These are phyloP conservation scores for Arabis alpina DNA, from an alignment of 345 rosid genomes.

Conservation along the genomic window DNA sequence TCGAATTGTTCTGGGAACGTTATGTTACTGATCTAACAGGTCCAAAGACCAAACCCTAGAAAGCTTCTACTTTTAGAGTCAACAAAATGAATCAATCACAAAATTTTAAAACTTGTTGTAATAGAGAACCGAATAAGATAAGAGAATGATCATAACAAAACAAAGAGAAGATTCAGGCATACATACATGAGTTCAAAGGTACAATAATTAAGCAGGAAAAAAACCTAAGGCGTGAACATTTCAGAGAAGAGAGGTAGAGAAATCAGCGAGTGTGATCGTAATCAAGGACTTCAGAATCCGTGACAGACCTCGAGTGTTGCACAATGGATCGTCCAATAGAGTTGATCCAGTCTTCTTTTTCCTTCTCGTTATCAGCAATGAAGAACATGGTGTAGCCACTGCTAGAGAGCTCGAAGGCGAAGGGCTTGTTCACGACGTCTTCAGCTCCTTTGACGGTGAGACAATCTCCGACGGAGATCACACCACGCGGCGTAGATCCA, in stretches of 20 bases:
- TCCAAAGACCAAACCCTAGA: slow-evolving; percentile 7
- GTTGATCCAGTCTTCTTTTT: slow-evolving; percentile 91
- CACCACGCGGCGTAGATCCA: slow-evolving; percentile 72
- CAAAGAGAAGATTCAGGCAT: slow-evolving; percentile 15
- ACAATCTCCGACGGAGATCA: slow-evolving; percentile 64
- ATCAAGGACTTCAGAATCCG: slow-evolving; percentile 83
- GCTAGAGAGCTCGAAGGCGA: slow-evolving; percentile 76
- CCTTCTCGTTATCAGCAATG: slow-evolving; percentile 78
- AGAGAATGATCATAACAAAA: background rate
- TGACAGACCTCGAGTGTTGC: slow-evolving; percentile 76
- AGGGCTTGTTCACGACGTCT: slow-evolving; percentile 71
- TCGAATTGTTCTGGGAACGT: no score
- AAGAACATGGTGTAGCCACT: slow-evolving; percentile 68
- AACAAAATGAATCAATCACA: slow-evolving; percentile 15
- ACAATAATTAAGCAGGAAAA: slow-evolving; percentile 6
- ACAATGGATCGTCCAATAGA: slow-evolving; percentile 85
- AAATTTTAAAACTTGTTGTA: background rate
- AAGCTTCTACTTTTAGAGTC: background rate
- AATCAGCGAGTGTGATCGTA: slow-evolving; percentile 38
- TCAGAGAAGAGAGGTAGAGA: background rate
- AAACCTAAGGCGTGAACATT: slow-evolving; percentile 15
- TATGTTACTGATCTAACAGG: no score
- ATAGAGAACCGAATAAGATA: slow-evolving; percentile 2
- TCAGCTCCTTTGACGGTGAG: slow-evolving; percentile 91
- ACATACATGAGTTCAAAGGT: slow-evolving; percentile 26